Evolutionary conservation across 1,139 yeast species (phyloP).

Genomic region (Saccharomyces hybrid): DNA sequence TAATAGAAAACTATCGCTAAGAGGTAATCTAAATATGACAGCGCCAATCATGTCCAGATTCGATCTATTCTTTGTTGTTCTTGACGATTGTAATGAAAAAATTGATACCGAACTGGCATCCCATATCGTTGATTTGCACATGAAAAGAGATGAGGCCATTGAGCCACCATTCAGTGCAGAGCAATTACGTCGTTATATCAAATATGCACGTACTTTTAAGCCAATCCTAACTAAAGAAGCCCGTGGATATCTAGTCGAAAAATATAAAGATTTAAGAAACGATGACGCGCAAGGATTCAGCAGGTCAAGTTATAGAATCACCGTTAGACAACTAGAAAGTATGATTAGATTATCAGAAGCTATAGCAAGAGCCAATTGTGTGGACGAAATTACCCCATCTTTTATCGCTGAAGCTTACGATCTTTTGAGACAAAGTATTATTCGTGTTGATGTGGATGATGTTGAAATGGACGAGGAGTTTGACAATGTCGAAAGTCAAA

Average conservation of each 20-base stretch:
- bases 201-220: conserved; percentile 87
- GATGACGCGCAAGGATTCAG: conserved; percentile 85
- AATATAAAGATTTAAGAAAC: conserved; percentile 79
- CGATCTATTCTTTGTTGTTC: conserved; percentile 86
- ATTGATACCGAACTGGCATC: conserved; percentile 84
- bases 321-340: conserved; percentile 93
- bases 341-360: conserved; percentile 93
- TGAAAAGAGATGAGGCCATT: conserved; percentile 85
- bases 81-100: conserved; percentile 91
- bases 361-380: conserved; percentile 94
- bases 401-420: conserved; percentile 94
- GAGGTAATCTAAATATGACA: conserved; percentile 92
- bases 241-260: conserved; percentile 63
- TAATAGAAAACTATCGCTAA: conserved; percentile 72
- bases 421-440: conserved; percentile 80
- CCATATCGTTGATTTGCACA: conserved; percentile 89
- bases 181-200: conserved; percentile 80
- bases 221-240: conserved; percentile 84
- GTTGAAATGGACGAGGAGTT: conserved; percentile 68
- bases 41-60: conserved; percentile 99
- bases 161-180: conserved; percentile 86
- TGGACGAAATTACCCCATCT: conserved; percentile 75
- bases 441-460: conserved; percentile 92
- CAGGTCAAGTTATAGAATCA: conserved; percentile 80
- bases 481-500: conserved; percentile 34